Evolutionary conservation across 225 moss, liverwort and hornwort species (phyloP).

Genomic region (Asterella californica): DNA sequence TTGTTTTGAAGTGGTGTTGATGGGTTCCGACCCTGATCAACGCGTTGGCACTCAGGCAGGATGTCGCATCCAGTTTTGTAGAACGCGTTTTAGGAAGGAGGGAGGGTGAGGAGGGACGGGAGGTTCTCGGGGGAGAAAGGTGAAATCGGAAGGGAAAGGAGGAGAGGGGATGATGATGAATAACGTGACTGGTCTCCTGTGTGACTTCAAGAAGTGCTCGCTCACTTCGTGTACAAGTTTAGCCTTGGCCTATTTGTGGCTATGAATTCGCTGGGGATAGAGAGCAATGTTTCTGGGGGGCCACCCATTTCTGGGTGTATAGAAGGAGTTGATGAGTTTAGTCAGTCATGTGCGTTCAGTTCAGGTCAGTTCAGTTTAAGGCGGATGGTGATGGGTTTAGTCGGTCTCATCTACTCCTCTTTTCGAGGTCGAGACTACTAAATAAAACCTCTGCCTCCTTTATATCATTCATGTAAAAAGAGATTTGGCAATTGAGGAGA

Average conservation of each 20-base stretch:
- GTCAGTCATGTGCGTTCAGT: conserved; percentile 20
- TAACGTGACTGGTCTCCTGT: conserved; percentile 11
- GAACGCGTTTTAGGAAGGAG: conserved; percentile 7
- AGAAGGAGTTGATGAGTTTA: conserved; percentile 13
- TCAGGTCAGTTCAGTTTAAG: background rate
- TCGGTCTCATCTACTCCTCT: background rate
- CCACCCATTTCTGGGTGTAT: conserved; percentile 21
- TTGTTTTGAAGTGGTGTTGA: conserved; percentile 26
- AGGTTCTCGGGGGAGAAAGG: conserved; percentile 9
- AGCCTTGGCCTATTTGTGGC: conserved; percentile 1
- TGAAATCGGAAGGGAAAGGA: too few relatives aligned
- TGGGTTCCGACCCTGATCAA: conserved; percentile 20
- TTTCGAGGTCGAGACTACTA: conserved; percentile 2
- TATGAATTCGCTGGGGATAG: conserved; percentile 9
- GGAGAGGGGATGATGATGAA: conserved; percentile 3
- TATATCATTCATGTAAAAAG: conserved; percentile 21
- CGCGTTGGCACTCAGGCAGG: conserved; percentile 26
- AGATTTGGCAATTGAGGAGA: conserved; percentile 17
- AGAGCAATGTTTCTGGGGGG: conserved; percentile 3
- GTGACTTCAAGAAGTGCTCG: background rate
- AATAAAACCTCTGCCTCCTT: conserved; percentile 7
- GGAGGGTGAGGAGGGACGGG: background rate
- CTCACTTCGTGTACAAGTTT: conserved; percentile 12
- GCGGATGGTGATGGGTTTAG: background rate
- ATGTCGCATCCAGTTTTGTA: conserved; percentile 31